Evolutionary conservation across 768 basidiomycete species (phyloP).

Genomic region (Termitomyces heimii): DNA sequence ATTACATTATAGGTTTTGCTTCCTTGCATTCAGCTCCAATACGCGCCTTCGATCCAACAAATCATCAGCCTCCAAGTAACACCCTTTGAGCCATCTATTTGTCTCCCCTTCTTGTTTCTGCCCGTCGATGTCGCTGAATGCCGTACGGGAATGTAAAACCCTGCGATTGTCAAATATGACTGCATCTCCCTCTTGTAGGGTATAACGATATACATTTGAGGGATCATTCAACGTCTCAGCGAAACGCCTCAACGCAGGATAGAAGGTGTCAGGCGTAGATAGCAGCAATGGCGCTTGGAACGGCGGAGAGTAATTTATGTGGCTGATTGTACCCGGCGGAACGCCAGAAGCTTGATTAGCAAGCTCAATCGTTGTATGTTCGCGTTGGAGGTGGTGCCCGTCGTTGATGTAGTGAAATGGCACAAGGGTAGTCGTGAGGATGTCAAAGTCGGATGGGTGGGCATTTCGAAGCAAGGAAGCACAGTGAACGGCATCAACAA

Average conservation of each 20-base stretch:
- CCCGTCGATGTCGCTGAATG: constrained; percentile 48
- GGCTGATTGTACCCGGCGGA: constrained; percentile 33
- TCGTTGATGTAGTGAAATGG: constrained; percentile 91
- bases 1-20: constrained; percentile 11
- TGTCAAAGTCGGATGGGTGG: constrained; percentile 46
- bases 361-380: constrained; percentile 76
- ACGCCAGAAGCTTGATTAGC: constrained; percentile 16
- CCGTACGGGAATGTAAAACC: constrained; percentile 81
- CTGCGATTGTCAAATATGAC: constrained; percentile 91
- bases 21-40: too few relatives aligned
- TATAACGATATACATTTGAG: constrained; percentile 50
- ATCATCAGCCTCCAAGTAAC: constrained; percentile 65
- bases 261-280: constrained; percentile 50
- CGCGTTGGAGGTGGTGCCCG: constrained; percentile 69
- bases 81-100: constrained; percentile 89
- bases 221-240: constrained; percentile 49
- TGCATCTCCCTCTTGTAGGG: constrained; percentile 75
- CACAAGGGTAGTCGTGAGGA: constrained; percentile 62
- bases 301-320: constrained; percentile 91
- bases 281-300: constrained; percentile 81
- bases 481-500: constrained; percentile 74
- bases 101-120: constrained; percentile 38
- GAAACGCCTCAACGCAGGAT: constrained; percentile 58
- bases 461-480: constrained; percentile 45
- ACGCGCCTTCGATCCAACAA: constrained; percentile 57